These are phyloP conservation scores for Ustilago curta DNA, from an alignment of 1,284 basidiomycete species.

Conservation along the genomic window DNA sequence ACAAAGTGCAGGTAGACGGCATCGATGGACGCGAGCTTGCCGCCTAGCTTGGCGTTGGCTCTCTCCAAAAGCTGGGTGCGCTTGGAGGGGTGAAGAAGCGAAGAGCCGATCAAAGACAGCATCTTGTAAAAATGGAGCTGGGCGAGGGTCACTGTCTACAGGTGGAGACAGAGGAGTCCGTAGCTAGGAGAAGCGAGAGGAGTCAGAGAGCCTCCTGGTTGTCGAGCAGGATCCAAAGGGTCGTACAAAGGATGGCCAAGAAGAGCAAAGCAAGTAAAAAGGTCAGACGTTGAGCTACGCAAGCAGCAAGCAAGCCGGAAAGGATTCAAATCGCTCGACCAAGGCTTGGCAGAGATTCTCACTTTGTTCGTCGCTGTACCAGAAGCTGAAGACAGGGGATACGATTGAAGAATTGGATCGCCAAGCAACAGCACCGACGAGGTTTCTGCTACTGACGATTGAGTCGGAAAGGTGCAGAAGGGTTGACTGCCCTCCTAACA, in stretches of 20 bases:
- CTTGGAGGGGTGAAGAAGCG: constrained; percentile 73
- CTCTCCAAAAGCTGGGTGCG: constrained; percentile 77
- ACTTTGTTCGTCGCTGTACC: constrained; percentile 28
- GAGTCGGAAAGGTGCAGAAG: constrained; percentile 48
- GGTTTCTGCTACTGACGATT: constrained; percentile 36
- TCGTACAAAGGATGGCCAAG: background rate
- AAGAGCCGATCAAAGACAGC: constrained; percentile 69
- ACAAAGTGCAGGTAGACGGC: constrained; percentile 89
- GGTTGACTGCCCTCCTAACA: constrained; percentile 50
- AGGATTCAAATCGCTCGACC: background rate
- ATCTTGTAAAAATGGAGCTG: constrained; percentile 21
- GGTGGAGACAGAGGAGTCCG: constrained; percentile 10
- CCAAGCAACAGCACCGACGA: constrained; percentile 14
- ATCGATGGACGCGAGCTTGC: constrained; percentile 77
- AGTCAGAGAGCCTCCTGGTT: background rate
- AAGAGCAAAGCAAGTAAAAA: constrained; percentile 2
- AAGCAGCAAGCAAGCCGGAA: background rate
- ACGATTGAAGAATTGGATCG: constrained; percentile 7
- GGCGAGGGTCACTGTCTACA: background rate
- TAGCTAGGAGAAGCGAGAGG: background rate
- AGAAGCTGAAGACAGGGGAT: constrained; percentile 4
- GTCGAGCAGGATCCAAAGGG: background rate
- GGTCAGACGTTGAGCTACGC: constrained; percentile 16
- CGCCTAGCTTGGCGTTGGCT: constrained; percentile 73
- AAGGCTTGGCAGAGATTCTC: constrained; percentile 13